phyloP scores from a whole-genome alignment of 176 grass and related monocot species.

The Thalia dealbata region DNA sequence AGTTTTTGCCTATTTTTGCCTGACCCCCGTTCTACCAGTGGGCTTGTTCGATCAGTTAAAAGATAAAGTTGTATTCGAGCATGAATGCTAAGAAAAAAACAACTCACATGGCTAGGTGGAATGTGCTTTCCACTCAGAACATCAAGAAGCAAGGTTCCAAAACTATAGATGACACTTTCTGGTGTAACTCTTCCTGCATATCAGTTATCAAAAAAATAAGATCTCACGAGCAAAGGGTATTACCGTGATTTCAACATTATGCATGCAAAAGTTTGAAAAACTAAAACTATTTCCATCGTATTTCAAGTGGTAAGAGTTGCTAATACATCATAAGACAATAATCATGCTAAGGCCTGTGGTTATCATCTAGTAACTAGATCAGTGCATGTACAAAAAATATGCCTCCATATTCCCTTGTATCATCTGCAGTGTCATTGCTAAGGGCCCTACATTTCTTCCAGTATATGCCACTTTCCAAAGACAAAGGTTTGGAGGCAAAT shows the following conservation, averaged over 20 bases:
- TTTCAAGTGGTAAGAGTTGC: too few relatives aligned
- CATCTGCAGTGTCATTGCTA: too few relatives aligned
- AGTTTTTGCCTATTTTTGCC: neutral
- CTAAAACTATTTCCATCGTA: too few relatives aligned
- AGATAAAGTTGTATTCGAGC: too few relatives aligned
- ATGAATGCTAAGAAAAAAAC: neutral
- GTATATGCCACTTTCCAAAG: neutral
- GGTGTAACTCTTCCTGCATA: slow-evolving; percentile 84
- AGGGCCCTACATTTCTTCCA: neutral
- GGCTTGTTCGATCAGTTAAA: neutral
- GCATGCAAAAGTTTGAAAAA: neutral
- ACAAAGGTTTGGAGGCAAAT: neutral
- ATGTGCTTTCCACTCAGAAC: slow-evolving; percentile 99
- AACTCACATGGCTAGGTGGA: slow-evolving; percentile 92
- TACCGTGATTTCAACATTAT: neutral
- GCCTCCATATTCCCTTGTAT: neutral
- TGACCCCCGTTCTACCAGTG: neutral
- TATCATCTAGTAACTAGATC: too few relatives aligned
- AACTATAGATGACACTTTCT: slow-evolving; percentile 97
- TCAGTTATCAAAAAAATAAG: slow-evolving; percentile 20
- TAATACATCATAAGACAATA: too few relatives aligned
- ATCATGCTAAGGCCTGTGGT: too few relatives aligned
- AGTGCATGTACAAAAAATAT: neutral
- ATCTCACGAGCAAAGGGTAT: neutral
- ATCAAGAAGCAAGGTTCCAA: slow-evolving; percentile 86